Base-by-base conservation (phyloP, 768 basidiomycete species). In the Hygrocybe punicea region DNA sequence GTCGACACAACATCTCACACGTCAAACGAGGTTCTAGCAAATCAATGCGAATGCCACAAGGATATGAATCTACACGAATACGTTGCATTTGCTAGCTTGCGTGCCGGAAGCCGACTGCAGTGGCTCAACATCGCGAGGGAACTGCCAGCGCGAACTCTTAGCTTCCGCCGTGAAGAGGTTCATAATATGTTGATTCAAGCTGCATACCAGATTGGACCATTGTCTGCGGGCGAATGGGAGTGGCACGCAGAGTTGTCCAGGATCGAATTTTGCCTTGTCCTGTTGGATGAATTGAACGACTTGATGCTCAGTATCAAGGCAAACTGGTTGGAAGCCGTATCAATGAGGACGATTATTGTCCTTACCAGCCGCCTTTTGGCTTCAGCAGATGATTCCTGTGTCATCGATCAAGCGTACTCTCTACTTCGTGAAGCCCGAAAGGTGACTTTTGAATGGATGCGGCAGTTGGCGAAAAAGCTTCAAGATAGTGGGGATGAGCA, bases 121-220 rank as follows among this genome's bases (percentile, higher is more conserved):
- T 82, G 81, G 81, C 63, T 75, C 37, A 83, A 83, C 56, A 75
- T 84, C 36, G 56, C 72, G 11, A 72, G 76, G 17, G 79, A 79
- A 58, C 60, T 84, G n/a, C 69, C 70, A 6, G 69, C 69, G 6
- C 67, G 71, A 19, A 60, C 62, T 0, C 59, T 84, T 53, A 72
- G 69, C 8, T 76, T 84, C 56, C 65, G 69, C 21, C 55, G 62
- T 6, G 67, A 69, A 0, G 76, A 75, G 16, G 76, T 84, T 1
- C 71, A 79, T 56, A 53, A 69, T 0, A 67, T 84, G 0, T 23
- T 84, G 1, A 67, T 63, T 9, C 83, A 82, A 55, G 70, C 80
- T 17, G 71, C 68, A 1, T 75, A 71, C 57, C 79, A 84, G 57
- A 66, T 76, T 4, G 79, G 80, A 29, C 69, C 66, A 0, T n/a